Evolutionary conservation across 2,329 filamentous ascomycete genomes (phyloP).

Genomic region (Stachybotrys echinatus): DNA sequence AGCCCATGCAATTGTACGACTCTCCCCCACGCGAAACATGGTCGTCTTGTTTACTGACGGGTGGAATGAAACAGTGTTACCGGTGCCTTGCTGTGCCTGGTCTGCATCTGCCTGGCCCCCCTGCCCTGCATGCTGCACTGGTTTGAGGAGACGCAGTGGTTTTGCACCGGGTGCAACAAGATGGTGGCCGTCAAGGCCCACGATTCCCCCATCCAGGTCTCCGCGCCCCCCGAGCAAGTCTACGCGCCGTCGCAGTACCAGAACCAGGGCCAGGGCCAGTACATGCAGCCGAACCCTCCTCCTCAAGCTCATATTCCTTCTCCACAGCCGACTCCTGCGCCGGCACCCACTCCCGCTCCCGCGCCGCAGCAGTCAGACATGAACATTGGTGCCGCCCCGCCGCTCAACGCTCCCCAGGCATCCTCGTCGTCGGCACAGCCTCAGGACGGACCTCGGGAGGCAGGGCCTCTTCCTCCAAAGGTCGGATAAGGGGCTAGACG

Average conservation of each 20-base stretch:
- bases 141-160: conserved; percentile 24
- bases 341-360: neutral
- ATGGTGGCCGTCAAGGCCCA: conserved; percentile 17
- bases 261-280: neutral
- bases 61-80: conserved; percentile 12
- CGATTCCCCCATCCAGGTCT: conserved; percentile 13
- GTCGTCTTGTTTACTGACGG: neutral
- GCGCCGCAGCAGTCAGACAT: neutral
- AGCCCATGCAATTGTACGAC: conserved; percentile 18
- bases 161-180: conserved; percentile 21
- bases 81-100: conserved; percentile 21
- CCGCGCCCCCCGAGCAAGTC: neutral
- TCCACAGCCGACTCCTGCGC: neutral
- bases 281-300: neutral
- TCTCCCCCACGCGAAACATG: neutral
- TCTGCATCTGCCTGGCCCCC: conserved; percentile 24
- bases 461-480: neutral
- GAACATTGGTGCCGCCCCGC: neutral
- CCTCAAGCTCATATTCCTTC: neutral
- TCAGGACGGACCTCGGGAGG: neutral
- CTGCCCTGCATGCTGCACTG: conserved; percentile 24
- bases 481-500: neutral
- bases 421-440: neutral
- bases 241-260: conserved; percentile 1
- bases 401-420: neutral